Evolutionary conservation across 176 grass and related monocot species (phyloP).

Genomic region (Musa itinerans): DNA sequence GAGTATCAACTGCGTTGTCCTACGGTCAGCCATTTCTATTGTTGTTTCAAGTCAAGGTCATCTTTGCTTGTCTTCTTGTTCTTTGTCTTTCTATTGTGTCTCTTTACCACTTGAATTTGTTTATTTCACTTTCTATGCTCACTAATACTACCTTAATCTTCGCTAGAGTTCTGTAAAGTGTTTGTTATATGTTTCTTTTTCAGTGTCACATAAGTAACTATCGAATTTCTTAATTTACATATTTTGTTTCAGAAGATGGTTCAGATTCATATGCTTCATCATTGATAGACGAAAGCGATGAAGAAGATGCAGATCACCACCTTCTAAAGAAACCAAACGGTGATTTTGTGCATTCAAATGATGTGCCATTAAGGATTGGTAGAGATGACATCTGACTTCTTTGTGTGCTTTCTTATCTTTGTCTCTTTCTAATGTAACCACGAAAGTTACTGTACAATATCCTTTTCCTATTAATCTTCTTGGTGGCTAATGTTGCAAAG

Average conservation of each 20-base stretch:
- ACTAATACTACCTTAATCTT: not conserved
- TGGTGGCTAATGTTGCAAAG: not conserved
- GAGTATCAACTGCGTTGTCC: not conserved
- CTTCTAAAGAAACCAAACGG: constrained; percentile 30
- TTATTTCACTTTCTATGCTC: not conserved
- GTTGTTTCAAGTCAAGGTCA: not conserved
- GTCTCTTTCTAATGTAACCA: not conserved
- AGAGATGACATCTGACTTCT: constrained; percentile 43
- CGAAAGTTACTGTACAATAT: not conserved
- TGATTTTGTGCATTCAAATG: constrained; percentile 36
- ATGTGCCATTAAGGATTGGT: constrained; percentile 33
- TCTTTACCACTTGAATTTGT: not conserved
- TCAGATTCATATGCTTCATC: constrained; percentile 58
- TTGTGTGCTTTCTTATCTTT: not conserved
- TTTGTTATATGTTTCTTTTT: not conserved
- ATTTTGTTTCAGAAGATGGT: constrained; percentile 58
- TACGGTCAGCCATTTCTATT: not conserved
- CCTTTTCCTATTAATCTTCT: not conserved
- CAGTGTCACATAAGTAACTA: not conserved
- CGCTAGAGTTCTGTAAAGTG: not conserved
- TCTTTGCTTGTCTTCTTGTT: not conserved
- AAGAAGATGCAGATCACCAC: constrained; percentile 53
- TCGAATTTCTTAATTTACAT: constrained; percentile 4
- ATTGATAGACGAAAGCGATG: constrained; percentile 38
- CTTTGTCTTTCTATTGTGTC: not conserved